Percentiles rank a stretch among this genome's conserved stretches.
Conservation (phyloP, 495 filamentous ascomycete genomes). For the Cercophora sp. region DNA sequence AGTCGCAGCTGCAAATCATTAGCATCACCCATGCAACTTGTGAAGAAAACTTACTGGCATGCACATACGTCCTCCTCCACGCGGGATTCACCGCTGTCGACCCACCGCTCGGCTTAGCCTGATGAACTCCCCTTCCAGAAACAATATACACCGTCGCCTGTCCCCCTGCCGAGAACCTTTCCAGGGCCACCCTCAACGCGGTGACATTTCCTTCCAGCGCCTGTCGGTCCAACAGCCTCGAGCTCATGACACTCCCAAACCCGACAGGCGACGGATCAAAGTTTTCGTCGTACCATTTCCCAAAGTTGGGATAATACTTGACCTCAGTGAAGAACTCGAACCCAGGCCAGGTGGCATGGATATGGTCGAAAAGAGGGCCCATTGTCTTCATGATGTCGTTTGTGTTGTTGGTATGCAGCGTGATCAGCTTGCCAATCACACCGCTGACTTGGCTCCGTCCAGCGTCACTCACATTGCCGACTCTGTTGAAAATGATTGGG, state of each 20-base stretch:
- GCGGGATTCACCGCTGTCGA: constrained; percentile 46
- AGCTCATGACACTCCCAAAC: constrained; percentile 37
- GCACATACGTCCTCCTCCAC: constrained; percentile 50
- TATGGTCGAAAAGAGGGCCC: constrained; percentile 26
- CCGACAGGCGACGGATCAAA: constrained; percentile 30
- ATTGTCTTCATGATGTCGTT: constrained; percentile 44
- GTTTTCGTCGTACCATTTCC: constrained; percentile 42
- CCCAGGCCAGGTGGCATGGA: constrained; percentile 42
- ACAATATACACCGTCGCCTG: constrained; percentile 24
- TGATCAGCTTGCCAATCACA: constrained; percentile 20
- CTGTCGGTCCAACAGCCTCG: constrained; percentile 32
- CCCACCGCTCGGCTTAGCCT: constrained; percentile 39
- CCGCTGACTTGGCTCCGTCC: constrained; percentile 27
- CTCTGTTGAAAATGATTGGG: constrained; percentile 24
- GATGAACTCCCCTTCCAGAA: constrained; percentile 26
- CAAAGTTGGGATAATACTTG: constrained; percentile 36
- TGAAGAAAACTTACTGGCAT: constrained; percentile 24
- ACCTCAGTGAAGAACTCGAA: constrained; percentile 36
- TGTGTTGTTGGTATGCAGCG: constrained; percentile 19
- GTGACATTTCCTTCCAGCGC: constrained; percentile 25
- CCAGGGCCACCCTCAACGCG: constrained; percentile 24
- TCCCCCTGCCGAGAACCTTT: constrained; percentile 7
- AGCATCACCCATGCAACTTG: too few species aligned
- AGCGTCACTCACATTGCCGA: constrained; percentile 5
- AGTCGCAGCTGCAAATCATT: constrained; percentile 5